These are phyloP conservation scores for Colletotrichum sojae DNA, from an alignment of 2,329 filamentous ascomycete species.

Conservation along the genomic window DNA sequence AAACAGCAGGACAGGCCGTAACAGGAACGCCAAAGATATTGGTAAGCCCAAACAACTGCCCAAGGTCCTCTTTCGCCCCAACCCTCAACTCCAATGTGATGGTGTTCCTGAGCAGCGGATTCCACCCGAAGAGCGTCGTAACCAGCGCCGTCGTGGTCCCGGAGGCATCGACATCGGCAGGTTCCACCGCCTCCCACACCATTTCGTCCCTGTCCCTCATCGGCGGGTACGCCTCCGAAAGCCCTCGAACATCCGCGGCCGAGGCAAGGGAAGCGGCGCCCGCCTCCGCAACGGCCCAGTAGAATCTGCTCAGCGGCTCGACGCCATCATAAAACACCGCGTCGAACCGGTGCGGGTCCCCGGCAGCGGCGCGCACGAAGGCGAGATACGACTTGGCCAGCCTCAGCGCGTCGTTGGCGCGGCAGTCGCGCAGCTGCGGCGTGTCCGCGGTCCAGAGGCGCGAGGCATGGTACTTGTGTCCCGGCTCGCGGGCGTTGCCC, in stretches of 20 bases:
- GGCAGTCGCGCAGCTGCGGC: conserved; percentile 49
- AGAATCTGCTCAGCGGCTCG: conserved; percentile 46
- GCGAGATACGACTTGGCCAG: conserved; percentile 49
- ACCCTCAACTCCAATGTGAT: conserved; percentile 43
- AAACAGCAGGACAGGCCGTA: neutral
- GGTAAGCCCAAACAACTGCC: conserved; percentile 45
- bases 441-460: conserved; percentile 48
- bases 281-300: conserved; percentile 43
- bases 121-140: conserved; percentile 25
- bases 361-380: conserved; percentile 46
- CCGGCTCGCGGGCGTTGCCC: conserved; percentile 49
- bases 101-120: conserved; percentile 27
- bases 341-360: conserved; percentile 45
- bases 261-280: neutral
- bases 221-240: conserved; percentile 33
- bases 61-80: conserved; percentile 44
- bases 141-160: conserved; percentile 6
- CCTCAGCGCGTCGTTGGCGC: conserved; percentile 50
- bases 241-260: conserved; percentile 15
- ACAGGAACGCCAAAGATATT: conserved; percentile 44
- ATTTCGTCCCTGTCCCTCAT: conserved; percentile 17
- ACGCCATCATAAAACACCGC: conserved; percentile 44
- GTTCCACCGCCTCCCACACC: conserved; percentile 19
- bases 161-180: conserved; percentile 20
- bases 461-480: conserved; percentile 50